Evolutionary conservation across 1,284 basidiomycete species (phyloP).

Genomic region (Puccinia hordei): DNA sequence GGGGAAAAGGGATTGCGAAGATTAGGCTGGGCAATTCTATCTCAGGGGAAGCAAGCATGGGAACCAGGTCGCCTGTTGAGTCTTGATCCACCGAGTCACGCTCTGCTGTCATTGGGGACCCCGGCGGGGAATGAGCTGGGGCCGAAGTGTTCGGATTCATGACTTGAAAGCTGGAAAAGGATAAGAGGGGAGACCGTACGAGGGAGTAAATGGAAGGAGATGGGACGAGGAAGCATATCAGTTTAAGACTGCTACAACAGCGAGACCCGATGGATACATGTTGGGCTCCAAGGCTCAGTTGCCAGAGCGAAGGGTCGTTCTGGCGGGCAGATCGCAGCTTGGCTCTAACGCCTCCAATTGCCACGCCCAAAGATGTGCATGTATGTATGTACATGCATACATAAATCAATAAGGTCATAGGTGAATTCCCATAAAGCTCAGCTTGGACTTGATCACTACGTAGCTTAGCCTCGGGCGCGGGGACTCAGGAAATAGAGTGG

Average conservation of each 20-base stretch:
- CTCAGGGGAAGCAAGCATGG: not conserved
- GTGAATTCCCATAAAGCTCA: too few species aligned
- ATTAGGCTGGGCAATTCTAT: conserved; percentile 46
- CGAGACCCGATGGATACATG: not conserved
- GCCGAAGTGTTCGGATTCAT: not conserved
- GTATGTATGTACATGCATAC: too few species aligned
- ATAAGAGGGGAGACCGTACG: not conserved
- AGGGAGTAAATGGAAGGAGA: not conserved
- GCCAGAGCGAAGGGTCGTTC: not conserved
- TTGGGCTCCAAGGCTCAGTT: not conserved
- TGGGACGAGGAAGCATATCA: not conserved
- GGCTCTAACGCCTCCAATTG: not conserved
- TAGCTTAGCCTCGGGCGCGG: too few species aligned
- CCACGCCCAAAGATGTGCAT: not conserved
- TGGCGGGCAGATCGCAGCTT: not conserved
- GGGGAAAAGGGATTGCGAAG: conserved; percentile 46
- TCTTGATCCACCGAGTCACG: not conserved
- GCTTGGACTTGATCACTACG: too few species aligned
- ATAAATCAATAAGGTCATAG: too few species aligned
- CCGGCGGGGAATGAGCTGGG: not conserved
- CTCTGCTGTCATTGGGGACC: not conserved
- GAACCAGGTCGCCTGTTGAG: not conserved
- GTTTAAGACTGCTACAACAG: not conserved
- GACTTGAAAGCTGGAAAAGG: not conserved
- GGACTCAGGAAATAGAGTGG: too few species aligned